Evolutionary conservation across 805 yeast genomes (phyloP).

Genomic region (Wickerhamiella alocasiicola): DNA sequence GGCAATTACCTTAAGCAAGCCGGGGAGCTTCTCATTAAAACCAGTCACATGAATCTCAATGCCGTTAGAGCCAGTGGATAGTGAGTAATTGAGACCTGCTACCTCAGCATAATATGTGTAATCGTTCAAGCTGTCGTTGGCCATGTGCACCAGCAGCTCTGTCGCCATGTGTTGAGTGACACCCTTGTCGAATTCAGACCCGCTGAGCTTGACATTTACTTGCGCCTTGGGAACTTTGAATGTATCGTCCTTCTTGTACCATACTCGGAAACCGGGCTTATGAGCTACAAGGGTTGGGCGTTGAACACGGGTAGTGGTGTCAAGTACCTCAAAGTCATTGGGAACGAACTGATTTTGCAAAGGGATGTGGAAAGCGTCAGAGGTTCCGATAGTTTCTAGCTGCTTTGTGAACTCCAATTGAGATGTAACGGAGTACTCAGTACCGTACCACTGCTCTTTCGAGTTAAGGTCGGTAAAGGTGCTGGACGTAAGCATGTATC

Average conservation of each 20-base stretch:
- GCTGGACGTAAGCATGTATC: conserved; percentile 43
- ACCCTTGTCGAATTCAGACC: conserved; percentile 30
- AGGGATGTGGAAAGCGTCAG: conserved; percentile 45
- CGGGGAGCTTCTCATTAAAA: conserved; percentile 67
- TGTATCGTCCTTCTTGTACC: conserved; percentile 86
- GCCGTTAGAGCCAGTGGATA: conserved; percentile 57
- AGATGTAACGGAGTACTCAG: conserved; percentile 48
- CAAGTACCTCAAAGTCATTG: conserved; percentile 51
- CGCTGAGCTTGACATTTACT: conserved; percentile 48
- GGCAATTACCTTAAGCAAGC: conserved; percentile 49
- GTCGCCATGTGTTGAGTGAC: conserved; percentile 39
- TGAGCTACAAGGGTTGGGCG: conserved; percentile 52
- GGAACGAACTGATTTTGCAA: conserved; percentile 72
- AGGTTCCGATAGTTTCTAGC: conserved; percentile 17
- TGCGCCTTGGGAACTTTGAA: conserved; percentile 81
- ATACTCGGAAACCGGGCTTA: conserved; percentile 30
- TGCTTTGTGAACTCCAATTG: conserved; percentile 31
- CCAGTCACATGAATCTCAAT: conserved; percentile 58
- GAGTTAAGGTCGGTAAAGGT: conserved; percentile 36
- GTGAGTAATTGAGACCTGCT: conserved; percentile 55
- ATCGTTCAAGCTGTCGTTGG: conserved; percentile 66
- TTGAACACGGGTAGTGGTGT: conserved; percentile 28
- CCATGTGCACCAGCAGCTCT: conserved; percentile 50
- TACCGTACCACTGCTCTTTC: conserved; percentile 82
- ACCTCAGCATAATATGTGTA: conserved; percentile 71